A percentile compares a stretch with the other conserved stretches of the same genome.
Evolutionary conservation across 2,329 filamentous ascomycete genomes (phyloP).

Genomic region (Alternaria triticina): DNA sequence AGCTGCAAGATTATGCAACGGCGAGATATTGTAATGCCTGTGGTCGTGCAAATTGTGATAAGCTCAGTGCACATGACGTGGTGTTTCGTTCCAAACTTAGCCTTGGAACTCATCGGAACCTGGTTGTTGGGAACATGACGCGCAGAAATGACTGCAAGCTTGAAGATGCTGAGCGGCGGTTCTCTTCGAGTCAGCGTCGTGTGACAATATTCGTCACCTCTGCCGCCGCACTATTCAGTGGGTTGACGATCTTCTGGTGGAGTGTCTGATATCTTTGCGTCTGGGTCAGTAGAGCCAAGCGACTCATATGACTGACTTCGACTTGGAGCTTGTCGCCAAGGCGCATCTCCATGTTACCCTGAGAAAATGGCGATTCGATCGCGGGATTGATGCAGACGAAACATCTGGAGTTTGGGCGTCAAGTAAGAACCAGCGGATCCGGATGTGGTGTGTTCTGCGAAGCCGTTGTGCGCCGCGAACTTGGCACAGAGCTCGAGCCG

Average conservation of each 20-base stretch:
- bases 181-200: neutral
- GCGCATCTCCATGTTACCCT: neutral
- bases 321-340: neutral
- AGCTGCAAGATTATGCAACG: neutral
- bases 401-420: neutral
- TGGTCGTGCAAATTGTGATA: neutral
- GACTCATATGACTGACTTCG: neutral
- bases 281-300: neutral
- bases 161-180: neutral
- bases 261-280: neutral
- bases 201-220: neutral
- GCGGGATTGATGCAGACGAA: neutral
- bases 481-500: neutral
- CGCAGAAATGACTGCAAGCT: neutral
- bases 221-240: neutral
- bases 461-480: neutral
- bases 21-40: neutral
- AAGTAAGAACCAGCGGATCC: neutral
- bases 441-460: neutral
- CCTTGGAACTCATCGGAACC: neutral
- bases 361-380: neutral
- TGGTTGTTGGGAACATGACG: neutral
- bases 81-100: neutral
- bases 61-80: neutral
- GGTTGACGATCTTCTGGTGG: neutral